These are phyloP conservation scores for Nicotiana sylvestris DNA, from an alignment of 257 asterid species.

Conservation along the genomic window DNA sequence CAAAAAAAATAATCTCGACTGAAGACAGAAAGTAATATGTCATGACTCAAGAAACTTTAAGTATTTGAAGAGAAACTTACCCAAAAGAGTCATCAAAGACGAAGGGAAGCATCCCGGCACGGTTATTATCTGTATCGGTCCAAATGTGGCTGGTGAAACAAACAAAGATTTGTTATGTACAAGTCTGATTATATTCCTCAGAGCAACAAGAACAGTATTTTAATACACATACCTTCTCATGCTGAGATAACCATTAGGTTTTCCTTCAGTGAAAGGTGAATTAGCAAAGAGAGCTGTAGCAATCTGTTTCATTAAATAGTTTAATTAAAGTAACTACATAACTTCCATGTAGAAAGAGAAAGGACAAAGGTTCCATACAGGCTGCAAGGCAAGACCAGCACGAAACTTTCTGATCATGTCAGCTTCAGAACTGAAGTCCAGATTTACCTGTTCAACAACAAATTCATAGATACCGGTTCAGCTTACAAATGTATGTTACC, in stretches of 20 bases:
- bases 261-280: conserved; percentile 98
- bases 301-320: conserved; percentile 56
- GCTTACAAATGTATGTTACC: not conserved
- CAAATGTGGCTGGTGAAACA: conserved; percentile 76
- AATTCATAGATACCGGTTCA: not conserved
- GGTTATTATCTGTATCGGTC: conserved; percentile 94
- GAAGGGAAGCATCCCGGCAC: conserved; percentile 99
- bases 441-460: conserved; percentile 67
- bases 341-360: not conserved
- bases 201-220: conserved; percentile 14
- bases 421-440: conserved; percentile 91
- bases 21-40: not conserved
- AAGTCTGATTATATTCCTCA: conserved; percentile 10
- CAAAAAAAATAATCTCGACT: not conserved
- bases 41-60: not conserved
- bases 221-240: conserved; percentile 69
- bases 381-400: conserved; percentile 94
- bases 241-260: conserved; percentile 91
- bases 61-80: conserved; percentile 36
- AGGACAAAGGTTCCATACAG: conserved; percentile 54
- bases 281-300: conserved; percentile 96
- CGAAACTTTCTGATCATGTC: conserved; percentile 96
- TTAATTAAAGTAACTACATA: conserved; percentile 15
- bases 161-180: conserved; percentile 18
- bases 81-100: conserved; percentile 97